Evolutionary conservation across 2,329 filamentous ascomycete genomes (phyloP).

Genomic region (Davidsoniella neocaledoniae): DNA sequence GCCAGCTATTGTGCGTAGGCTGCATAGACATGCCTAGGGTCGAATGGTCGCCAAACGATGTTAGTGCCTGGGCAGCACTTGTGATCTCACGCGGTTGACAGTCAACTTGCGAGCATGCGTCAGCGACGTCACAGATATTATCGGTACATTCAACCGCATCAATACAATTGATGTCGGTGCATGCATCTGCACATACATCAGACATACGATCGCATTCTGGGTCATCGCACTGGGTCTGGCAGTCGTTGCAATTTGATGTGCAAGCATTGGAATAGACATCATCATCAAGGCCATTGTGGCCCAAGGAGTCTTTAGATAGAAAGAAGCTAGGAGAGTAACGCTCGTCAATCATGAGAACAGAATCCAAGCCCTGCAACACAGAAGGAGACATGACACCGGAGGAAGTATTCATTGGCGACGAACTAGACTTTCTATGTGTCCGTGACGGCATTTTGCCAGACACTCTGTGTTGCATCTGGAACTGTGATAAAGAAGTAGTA

Average conservation of each 20-base stretch:
- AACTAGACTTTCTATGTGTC: too few relatives aligned
- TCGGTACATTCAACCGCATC: conserved; percentile 12
- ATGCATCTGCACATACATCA: conserved; percentile 25
- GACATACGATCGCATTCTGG: conserved; percentile 19
- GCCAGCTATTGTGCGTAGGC: neutral
- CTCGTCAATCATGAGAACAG: too few relatives aligned
- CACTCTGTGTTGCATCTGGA: too few relatives aligned
- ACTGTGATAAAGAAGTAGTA: too few relatives aligned
- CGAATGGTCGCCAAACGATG: conserved; percentile 16
- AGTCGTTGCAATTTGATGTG: conserved; percentile 21
- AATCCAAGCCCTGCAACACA: too few relatives aligned
- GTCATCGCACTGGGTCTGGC: conserved; percentile 22
- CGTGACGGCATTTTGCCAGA: too few relatives aligned
- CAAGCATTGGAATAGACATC: conserved; percentile 21
- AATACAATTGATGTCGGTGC: conserved; percentile 22
- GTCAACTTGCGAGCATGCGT: conserved; percentile 9
- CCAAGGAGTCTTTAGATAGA: too few relatives aligned
- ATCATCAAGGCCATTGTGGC: conserved; percentile 12
- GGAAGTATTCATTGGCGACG: too few relatives aligned
- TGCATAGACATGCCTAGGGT: conserved; percentile 1
- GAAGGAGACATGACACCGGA: too few relatives aligned
- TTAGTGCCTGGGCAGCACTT: conserved; percentile 19
- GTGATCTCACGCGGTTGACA: conserved; percentile 11
- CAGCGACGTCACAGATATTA: conserved; percentile 13
- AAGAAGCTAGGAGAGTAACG: too few relatives aligned